A percentile compares a stretch with the other conserved stretches of the same genome.
Conservation (phyloP, 1,139 yeast genomes). For the Williopsis jadinii region DNA sequence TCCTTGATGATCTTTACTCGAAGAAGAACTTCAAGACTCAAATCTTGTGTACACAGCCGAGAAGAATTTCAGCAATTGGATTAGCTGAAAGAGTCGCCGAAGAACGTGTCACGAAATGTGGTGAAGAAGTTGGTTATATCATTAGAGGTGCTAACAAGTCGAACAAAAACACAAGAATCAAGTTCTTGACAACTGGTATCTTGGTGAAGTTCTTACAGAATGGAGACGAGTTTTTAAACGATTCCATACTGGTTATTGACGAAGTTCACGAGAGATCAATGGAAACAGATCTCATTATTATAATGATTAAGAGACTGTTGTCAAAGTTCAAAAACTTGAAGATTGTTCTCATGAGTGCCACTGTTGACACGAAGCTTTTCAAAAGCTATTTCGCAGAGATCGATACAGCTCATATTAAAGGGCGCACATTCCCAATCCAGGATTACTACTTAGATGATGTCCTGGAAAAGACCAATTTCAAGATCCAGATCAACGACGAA, state of each 20-base stretch:
- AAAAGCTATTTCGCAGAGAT: slow-evolving; percentile 48
- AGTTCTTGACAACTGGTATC: slow-evolving; percentile 92
- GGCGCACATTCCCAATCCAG: slow-evolving; percentile 85
- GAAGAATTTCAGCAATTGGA: slow-evolving; percentile 93
- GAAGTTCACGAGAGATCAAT: slow-evolving; percentile 95
- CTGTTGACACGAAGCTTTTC: slow-evolving; percentile 72
- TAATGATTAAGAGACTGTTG: slow-evolving; percentile 59
- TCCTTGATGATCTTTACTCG: slow-evolving; percentile 53
- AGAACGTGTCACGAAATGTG: slow-evolving; percentile 64
- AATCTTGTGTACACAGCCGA: slow-evolving; percentile 88
- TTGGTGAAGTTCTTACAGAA: slow-evolving; percentile 76
- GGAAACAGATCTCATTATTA: slow-evolving; percentile 80
- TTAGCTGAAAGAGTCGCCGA: slow-evolving; percentile 88
- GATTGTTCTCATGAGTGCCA: slow-evolving; percentile 88
- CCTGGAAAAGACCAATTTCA: slow-evolving; percentile 46
- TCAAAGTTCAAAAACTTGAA: slow-evolving; percentile 43
- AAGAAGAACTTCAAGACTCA: slow-evolving; percentile 44
- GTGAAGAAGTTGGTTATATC: slow-evolving; percentile 79
- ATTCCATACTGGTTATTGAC: slow-evolving; percentile 61
- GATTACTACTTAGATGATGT: slow-evolving; percentile 69
- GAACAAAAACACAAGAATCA: slow-evolving; percentile 51
- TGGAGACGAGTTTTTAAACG: slow-evolving; percentile 40
- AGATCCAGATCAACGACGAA: slow-evolving; percentile 31
- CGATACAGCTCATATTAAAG: slow-evolving; percentile 68
- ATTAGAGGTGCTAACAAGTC: slow-evolving; percentile 87